These are phyloP conservation scores for Fusarium newnesense DNA, from an alignment of 2,329 filamentous ascomycete genomes.

Conservation along the genomic window DNA sequence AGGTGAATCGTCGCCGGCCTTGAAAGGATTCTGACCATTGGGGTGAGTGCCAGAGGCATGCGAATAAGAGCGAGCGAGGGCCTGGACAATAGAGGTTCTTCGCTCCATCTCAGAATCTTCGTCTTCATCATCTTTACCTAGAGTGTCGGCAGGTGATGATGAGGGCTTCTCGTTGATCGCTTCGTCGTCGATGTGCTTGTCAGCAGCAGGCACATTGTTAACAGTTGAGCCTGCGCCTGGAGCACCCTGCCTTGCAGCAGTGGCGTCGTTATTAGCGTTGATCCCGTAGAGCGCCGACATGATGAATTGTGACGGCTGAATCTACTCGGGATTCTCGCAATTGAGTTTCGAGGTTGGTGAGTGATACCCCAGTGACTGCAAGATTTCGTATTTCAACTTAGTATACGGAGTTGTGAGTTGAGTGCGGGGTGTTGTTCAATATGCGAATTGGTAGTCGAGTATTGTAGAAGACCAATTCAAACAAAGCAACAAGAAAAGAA, in stretches of 20 bases:
- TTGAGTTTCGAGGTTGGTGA: constrained; percentile 12
- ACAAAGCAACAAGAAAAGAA: constrained; percentile 9
- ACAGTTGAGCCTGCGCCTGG: constrained; percentile 46
- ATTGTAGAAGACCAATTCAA: constrained; percentile 2
- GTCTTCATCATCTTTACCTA: constrained; percentile 46
- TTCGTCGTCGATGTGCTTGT: constrained; percentile 50
- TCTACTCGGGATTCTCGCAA: constrained; percentile 33
- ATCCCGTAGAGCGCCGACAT: constrained; percentile 41
- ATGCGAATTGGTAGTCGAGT: constrained; percentile 4
- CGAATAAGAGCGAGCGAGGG: constrained; percentile 66
- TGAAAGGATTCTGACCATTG: constrained; percentile 61
- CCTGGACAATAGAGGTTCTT: constrained; percentile 63
- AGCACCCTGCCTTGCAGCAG: constrained; percentile 55
- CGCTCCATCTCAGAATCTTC: constrained; percentile 58
- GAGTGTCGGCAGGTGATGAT: constrained; percentile 43
- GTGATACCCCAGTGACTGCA: constrained; percentile 6
- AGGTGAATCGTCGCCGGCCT: constrained; percentile 58
- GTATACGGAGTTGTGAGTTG: background rate
- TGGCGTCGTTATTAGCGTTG: constrained; percentile 60
- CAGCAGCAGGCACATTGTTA: constrained; percentile 27
- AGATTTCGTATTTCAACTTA: constrained; percentile 12
- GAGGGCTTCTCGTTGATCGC: constrained; percentile 40
- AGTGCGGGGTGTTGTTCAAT: background rate
- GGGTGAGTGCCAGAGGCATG: constrained; percentile 53
- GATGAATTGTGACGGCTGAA: constrained; percentile 20